Evolutionary conservation across 2,329 filamentous ascomycete species (phyloP).

Genomic region (Colletotrichum shisoi): DNA sequence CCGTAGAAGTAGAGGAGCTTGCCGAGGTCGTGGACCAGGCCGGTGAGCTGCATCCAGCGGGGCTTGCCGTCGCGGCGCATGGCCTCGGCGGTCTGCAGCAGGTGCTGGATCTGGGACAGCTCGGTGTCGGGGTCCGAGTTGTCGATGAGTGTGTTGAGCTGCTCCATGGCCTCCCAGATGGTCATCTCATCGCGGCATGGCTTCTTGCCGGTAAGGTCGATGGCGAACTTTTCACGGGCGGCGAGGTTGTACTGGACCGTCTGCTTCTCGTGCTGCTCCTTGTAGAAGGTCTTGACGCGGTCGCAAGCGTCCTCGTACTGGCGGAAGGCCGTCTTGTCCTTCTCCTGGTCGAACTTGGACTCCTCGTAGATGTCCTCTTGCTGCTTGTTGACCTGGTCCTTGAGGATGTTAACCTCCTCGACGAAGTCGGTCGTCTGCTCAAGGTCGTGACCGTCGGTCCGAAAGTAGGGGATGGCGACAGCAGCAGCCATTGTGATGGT

Average conservation of each 20-base stretch:
- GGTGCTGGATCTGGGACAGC: slow-evolving; percentile 87
- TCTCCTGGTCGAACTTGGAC: slow-evolving; percentile 75
- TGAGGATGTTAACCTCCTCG: slow-evolving; percentile 64
- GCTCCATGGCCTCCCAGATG: slow-evolving; percentile 91
- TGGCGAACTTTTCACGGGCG: slow-evolving; percentile 65
- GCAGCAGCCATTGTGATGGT: slow-evolving; percentile 34
- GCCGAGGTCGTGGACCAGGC: slow-evolving; percentile 80
- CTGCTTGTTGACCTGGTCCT: slow-evolving; percentile 46
- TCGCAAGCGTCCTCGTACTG: slow-evolving; percentile 85
- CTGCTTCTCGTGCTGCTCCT: slow-evolving; percentile 74
- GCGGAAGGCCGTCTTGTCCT: slow-evolving; percentile 82
- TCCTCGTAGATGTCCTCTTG: slow-evolving; percentile 49
- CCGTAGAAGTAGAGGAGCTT: slow-evolving; percentile 83
- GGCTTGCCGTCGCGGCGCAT: slow-evolving; percentile 86
- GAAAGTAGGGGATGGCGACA: slow-evolving; percentile 26
- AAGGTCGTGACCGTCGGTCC: slow-evolving; percentile 47
- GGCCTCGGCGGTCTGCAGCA: slow-evolving; percentile 87
- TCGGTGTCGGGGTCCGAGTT: slow-evolving; percentile 90
- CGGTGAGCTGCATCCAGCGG: slow-evolving; percentile 81
- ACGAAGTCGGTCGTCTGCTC: slow-evolving; percentile 58
- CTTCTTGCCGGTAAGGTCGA: slow-evolving; percentile 66
- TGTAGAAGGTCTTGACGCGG: slow-evolving; percentile 87
- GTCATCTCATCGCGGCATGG: slow-evolving; percentile 75
- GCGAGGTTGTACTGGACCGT: slow-evolving; percentile 85
- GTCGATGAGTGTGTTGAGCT: slow-evolving; percentile 88